Evolutionary conservation across 1,284 basidiomycete genomes (phyloP), one percentile per base, ranked within the genome.

Genomic region (Cryptococcus jaspeensis): DNA sequence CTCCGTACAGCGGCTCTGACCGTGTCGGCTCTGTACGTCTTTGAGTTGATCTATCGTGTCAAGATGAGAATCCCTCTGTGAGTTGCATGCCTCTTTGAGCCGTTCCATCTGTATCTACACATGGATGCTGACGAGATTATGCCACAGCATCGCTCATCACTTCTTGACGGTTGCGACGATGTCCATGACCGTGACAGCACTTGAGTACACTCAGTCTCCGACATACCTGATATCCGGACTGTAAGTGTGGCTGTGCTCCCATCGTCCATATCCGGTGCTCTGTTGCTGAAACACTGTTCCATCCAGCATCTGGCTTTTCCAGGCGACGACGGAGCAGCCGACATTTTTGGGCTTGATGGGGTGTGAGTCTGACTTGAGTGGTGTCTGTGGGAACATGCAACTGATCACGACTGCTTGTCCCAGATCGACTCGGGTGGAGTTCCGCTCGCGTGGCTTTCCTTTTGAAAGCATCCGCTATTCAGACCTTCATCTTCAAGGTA

Each of bases 261-360:
- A n/a, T n/a, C n/a, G n/a, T n/a, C n/a, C n/a, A n/a, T n/a, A n/a
- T n/a, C n/a, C n/a, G n/a, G n/a, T n/a, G n/a, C n/a, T n/a, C n/a
- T n/a, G n/a, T n/a, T n/a, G n/a, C n/a, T n/a, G n/a, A n/a, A n/a
- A n/a, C n/a, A n/a, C n/a, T n/a, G n/a, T n/a, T n/a, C n/a, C n/a
- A n/a, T n/a, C 55, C 11, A 45, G 62, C 36, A 60, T 68, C 39
- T 68, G 66, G 63, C 48, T 70, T 16, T 67, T 70, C 53, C 68
- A 68, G 58, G 67, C 67, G 6, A 70, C 68, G 9, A 65, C 63
- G 5, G 68, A 70, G 52, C 68, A 70, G 41, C 50, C 58, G 3
- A 67, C 63, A 6, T 70, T 70, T 42, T 7, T 70, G 35, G 68
- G 66, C 0, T 48, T 71, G 6, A 45, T 65, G 25, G 65, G 66